Base-by-base conservation (phyloP, 768 basidiomycete species). In the Calocybe gangraenosa region DNA sequence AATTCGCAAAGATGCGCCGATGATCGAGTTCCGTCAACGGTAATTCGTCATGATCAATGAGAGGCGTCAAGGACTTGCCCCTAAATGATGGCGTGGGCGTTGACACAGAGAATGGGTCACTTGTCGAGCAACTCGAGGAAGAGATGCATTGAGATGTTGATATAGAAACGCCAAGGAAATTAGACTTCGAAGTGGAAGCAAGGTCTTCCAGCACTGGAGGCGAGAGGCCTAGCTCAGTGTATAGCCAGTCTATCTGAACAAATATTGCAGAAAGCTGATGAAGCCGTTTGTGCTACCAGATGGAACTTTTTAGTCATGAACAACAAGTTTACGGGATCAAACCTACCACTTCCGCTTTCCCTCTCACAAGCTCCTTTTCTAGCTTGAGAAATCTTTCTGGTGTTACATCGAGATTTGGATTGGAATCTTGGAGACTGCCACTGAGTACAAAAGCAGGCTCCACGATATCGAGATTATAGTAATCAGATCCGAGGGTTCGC, bases 281-380 rank as follows among this genome's bases (percentile, higher is more conserved):
- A 25, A 87, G 70, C 20, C 89, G 82, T 58, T 84, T 87, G 20
- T 73, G 65, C 87, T 90, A 49, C 5, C 37, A 34, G 30, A 38
- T 34, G n/a, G 33, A 28, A 39, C 10, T 3, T 9, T 44, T 47
- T 36, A 48, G 17, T 34, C 10, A 15, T 9, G 14, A 19, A 32
- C 13, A 13, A 18, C 8, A n/a, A 32, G 40, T 19, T 36, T 37
- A 31, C 10, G 20, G 32, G 11, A 28, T 28, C 25, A 41, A 3
- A 71, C 87, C 57, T 55, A 91, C 87, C 43, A 91, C 75, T 76
- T 94, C 92, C n/a, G 78, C 76, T 63, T 92, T 92, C 9, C 88
- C 90, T 42, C 85, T 73, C 8, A 87, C 82, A 14, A 92, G 75
- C 57, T 93, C 90, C 59, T 87, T 85, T 70, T 93, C 89, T 4